These are phyloP conservation scores for Phaffia australis DNA, from an alignment of 768 basidiomycete genomes.

Conservation along the genomic window DNA sequence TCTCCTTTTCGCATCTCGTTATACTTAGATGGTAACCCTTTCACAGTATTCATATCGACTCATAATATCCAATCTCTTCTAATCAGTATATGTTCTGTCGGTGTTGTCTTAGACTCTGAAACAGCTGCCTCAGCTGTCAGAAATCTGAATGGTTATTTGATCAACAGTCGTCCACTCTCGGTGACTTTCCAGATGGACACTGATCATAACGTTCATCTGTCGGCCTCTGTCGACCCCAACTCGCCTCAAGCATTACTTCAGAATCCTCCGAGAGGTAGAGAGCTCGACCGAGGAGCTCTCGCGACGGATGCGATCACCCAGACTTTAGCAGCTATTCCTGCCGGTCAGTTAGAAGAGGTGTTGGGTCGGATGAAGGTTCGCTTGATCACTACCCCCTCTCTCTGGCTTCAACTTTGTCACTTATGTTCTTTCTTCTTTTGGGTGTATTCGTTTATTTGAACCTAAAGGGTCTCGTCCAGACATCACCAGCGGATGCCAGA, in stretches of 20 bases:
- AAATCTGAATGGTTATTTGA: conserved; percentile 84
- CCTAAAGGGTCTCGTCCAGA: conserved; percentile 74
- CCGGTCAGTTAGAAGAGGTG: conserved; percentile 78
- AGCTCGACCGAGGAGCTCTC: conserved; percentile 57
- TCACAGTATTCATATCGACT: not conserved
- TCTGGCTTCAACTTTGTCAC: not conserved
- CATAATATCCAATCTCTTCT: not conserved
- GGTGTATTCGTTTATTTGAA: conserved; percentile 4
- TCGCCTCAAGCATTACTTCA: conserved; percentile 55
- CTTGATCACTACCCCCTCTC: conserved; percentile 29
- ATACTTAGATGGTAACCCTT: conserved; percentile 7
- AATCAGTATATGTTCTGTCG: not conserved
- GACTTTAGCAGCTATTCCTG: conserved; percentile 70
- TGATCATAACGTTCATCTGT: conserved; percentile 16
- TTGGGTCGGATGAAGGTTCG: conserved; percentile 94
- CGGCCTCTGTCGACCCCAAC: conserved; percentile 46
- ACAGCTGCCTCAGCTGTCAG: conserved; percentile 90
- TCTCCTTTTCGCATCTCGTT: not conserved
- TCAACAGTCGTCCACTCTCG: conserved; percentile 73
- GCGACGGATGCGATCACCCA: conserved; percentile 74
- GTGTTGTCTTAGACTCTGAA: conserved; percentile 59
- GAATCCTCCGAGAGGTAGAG: conserved; percentile 62
- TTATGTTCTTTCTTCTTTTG: not conserved
- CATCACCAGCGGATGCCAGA: conserved; percentile 79
- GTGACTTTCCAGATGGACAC: conserved; percentile 29